Conservation (phyloP, 805 yeast genomes). For the Wickerhamomyces bovis region DNA sequence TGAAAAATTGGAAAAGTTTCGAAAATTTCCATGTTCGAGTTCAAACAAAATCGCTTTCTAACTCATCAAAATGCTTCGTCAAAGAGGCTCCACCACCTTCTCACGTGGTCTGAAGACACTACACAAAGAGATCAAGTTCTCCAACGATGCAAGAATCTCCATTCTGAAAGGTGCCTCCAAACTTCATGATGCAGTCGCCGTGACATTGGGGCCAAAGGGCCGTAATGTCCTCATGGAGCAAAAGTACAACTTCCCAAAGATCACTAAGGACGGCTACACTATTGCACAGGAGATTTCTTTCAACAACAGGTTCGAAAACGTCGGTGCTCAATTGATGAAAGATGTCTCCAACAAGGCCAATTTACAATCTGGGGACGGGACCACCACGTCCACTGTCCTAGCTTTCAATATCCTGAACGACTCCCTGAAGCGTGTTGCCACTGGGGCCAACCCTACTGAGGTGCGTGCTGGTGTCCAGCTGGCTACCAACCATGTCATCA, state of each 20-base stretch:
- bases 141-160: slow-evolving; percentile 96
- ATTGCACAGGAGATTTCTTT: slow-evolving; percentile 84
- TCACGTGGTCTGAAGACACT: slow-evolving; percentile 18
- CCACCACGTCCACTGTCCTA: slow-evolving; percentile 93
- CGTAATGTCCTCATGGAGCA: slow-evolving; percentile 96
- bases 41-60: neutral
- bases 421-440: slow-evolving; percentile 93
- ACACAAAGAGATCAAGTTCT: slow-evolving; percentile 93
- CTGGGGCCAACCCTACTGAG: slow-evolving; percentile 99
- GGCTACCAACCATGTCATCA: slow-evolving; percentile 90
- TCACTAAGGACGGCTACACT: slow-evolving; percentile 98
- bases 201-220: slow-evolving; percentile 97
- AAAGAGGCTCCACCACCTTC: slow-evolving; percentile 1
- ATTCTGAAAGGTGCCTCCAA: slow-evolving; percentile 89
- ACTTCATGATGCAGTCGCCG: slow-evolving; percentile 92
- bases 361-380: slow-evolving; percentile 98
- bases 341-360: slow-evolving; percentile 97
- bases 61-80: neutral
- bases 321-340: slow-evolving; percentile 92
- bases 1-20: neutral
- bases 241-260: slow-evolving; percentile 93
- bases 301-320: slow-evolving; percentile 87
- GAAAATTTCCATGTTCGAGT: neutral
- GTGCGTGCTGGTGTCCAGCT: slow-evolving; percentile 95
- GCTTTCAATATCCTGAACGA: slow-evolving; percentile 95